Evolutionary conservation across 495 filamentous ascomycete genomes (phyloP).

Genomic region (Penicillium lividum): DNA sequence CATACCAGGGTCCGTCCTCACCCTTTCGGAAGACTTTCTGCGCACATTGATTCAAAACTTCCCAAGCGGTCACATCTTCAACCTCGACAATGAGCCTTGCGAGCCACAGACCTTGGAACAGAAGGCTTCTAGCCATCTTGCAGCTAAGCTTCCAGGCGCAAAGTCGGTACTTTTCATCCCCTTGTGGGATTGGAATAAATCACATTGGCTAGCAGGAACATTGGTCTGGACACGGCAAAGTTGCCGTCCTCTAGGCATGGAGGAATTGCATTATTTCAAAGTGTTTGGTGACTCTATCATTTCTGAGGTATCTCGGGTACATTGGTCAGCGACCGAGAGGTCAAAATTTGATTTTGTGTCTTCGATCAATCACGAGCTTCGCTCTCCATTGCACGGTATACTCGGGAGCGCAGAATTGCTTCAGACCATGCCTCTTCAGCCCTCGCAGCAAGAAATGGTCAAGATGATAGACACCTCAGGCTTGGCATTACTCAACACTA

Average conservation of each 20-base stretch:
- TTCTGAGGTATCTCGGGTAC: conserved; percentile 57
- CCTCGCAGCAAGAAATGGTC: conserved; percentile 57
- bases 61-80: not conserved
- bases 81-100: not conserved
- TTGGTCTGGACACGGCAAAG: conserved; percentile 56
- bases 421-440: conserved; percentile 51
- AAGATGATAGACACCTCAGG: conserved; percentile 66
- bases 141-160: conserved; percentile 45
- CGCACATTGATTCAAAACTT: not conserved
- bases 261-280: conserved; percentile 56
- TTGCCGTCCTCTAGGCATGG: conserved; percentile 40
- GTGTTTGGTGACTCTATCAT: conserved; percentile 63
- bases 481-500: conserved; percentile 66
- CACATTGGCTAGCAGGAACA: conserved; percentile 62
- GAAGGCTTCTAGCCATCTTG: conserved; percentile 11
- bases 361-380: conserved; percentile 72
- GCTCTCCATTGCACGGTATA: conserved; percentile 72
- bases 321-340: conserved; percentile 48
- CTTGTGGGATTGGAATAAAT: conserved; percentile 60
- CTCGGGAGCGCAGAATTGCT: conserved; percentile 66
- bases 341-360: conserved; percentile 72
- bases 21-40: not conserved
- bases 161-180: conserved; percentile 59
- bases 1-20: not conserved
- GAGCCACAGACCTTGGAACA: not conserved